phyloP scores from a whole-genome alignment of 305 asterid species.

The Euphrasia arctica region DNA sequence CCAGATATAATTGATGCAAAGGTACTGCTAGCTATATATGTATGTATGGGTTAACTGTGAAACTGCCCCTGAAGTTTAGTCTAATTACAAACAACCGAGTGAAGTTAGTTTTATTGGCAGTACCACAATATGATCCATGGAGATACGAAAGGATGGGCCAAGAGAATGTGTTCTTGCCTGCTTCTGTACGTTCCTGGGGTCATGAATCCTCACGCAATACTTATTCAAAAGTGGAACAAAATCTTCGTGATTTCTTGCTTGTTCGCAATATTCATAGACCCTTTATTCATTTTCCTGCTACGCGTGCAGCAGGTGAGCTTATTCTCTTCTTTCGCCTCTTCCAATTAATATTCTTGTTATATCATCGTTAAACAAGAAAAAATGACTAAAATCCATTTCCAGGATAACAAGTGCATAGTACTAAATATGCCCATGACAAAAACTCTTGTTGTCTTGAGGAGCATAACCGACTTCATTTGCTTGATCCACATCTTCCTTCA shows the following conservation, averaged over 20 bases:
- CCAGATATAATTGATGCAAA: constrained; percentile 38
- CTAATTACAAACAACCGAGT: neutral
- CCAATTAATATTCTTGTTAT: neutral
- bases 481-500: constrained; percentile 80
- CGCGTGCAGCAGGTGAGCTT: constrained; percentile 51
- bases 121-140: constrained; percentile 63
- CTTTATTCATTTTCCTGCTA: constrained; percentile 70
- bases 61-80: neutral
- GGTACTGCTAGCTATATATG: constrained; percentile 27
- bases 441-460: constrained; percentile 55
- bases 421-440: constrained; percentile 56
- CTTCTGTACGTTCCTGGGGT: constrained; percentile 51
- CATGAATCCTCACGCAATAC: constrained; percentile 68
- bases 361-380: too few relatives aligned
- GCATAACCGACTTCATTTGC: constrained; percentile 71
- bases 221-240: constrained; percentile 74
- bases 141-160: constrained; percentile 80
- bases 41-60: too few relatives aligned
- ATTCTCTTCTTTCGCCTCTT: constrained; percentile 3
- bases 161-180: constrained; percentile 45
- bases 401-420: constrained; percentile 68
- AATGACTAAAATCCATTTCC: constrained; percentile 13
- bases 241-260: constrained; percentile 71
- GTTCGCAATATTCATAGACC: constrained; percentile 73
- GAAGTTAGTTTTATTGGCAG: constrained; percentile 30